Percentiles rank a stretch among this genome's conserved stretches.
These are phyloP conservation scores for Stropharia rugosoannulata DNA, from an alignment of 768 basidiomycete genomes.

Conservation along the genomic window DNA sequence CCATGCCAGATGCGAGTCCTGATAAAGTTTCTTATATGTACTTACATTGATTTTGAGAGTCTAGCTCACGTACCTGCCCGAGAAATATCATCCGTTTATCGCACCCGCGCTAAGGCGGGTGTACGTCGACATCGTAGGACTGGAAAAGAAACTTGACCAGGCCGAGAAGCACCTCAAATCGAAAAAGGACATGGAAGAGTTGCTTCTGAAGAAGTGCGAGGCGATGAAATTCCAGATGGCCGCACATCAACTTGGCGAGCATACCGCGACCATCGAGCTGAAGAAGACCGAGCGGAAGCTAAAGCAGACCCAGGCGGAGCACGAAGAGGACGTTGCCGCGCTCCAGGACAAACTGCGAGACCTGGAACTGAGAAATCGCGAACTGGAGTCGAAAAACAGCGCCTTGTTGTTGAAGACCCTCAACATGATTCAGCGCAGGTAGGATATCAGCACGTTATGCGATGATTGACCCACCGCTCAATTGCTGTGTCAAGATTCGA, in stretches of 20 bases:
- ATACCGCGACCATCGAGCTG: conserved; percentile 23
- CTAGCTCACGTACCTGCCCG: conserved; percentile 44
- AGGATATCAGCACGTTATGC: no score
- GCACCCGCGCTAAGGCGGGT: conserved; percentile 46
- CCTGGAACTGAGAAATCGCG: not conserved
- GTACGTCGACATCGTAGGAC: conserved; percentile 38
- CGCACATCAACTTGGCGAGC: conserved; percentile 29
- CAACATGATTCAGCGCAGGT: no score
- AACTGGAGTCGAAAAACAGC: not conserved
- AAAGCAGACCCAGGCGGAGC: conserved; percentile 5
- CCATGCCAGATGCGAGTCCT: conserved; percentile 26
- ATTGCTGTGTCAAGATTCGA: no score
- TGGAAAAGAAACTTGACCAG: conserved; percentile 31
- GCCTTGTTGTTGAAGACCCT: no score
- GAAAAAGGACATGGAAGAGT: conserved; percentile 40
- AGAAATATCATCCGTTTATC: conserved; percentile 49
- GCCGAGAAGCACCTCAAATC: conserved; percentile 37
- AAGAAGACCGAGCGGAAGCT: conserved; percentile 13
- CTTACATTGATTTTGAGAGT: not conserved
- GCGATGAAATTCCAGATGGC: conserved; percentile 31
- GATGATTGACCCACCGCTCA: no score
- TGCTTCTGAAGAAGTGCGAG: conserved; percentile 43
- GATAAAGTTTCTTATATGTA: no score
- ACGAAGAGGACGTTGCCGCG: not conserved
- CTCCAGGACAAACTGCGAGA: not conserved